Conservation (phyloP, 257 asterid genomes). For the Solanum pimpinellifolium region DNA sequence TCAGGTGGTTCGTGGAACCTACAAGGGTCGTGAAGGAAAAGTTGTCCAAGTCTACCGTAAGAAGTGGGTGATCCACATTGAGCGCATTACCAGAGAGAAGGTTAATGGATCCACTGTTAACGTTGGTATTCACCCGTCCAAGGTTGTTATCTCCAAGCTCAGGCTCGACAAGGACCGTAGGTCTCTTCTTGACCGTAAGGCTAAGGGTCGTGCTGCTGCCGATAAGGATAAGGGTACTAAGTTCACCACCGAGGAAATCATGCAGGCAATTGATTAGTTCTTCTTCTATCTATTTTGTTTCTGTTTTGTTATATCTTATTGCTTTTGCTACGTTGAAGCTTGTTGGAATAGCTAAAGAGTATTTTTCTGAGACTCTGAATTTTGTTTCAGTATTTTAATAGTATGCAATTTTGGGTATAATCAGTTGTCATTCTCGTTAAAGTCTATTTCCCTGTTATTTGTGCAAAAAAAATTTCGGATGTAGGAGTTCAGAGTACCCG, state of each 20-base stretch:
- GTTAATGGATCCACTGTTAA: conserved; percentile 80
- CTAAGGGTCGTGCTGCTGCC: conserved; percentile 75
- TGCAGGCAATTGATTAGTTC: conserved; percentile 60
- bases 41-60: conserved; percentile 79
- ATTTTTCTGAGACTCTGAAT: not conserved
- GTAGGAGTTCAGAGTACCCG: not conserved
- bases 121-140: conserved; percentile 69
- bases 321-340: not conserved
- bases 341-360: not conserved
- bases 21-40: conserved; percentile 86
- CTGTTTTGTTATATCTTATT: not conserved
- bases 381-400: not conserved
- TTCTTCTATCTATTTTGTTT: not conserved
- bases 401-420: not conserved
- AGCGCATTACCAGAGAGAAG: conserved; percentile 79
- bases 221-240: conserved; percentile 88
- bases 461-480: not conserved
- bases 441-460: not conserved
- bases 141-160: conserved; percentile 65
- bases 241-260: conserved; percentile 65
- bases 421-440: not conserved
- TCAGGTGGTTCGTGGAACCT: conserved; percentile 76
- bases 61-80: conserved; percentile 92
- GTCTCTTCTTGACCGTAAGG: conserved; percentile 71
- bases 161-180: conserved; percentile 79